phyloP scores from a whole-genome alignment of 257 asterid genomes.

The Cynanchum wilfordii region DNA sequence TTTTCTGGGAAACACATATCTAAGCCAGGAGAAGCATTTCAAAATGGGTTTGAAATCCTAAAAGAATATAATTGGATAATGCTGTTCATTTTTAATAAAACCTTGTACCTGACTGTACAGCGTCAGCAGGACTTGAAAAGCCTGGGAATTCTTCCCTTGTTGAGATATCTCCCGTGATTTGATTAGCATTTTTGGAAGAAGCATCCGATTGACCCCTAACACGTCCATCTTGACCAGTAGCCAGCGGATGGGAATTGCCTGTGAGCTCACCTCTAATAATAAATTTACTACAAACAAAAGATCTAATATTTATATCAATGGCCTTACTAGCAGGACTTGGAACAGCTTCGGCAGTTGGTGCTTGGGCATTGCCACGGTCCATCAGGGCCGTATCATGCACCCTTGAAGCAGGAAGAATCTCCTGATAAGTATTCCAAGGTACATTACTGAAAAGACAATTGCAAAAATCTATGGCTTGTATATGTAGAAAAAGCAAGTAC shows the following conservation, averaged over 20 bases:
- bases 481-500: constrained; percentile 14
- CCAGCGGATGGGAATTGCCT: constrained; percentile 50
- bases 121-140: constrained; percentile 54
- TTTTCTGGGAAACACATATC: neutral
- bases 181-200: constrained; percentile 31
- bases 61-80: neutral
- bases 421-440: constrained; percentile 30
- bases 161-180: constrained; percentile 27
- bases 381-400: constrained; percentile 41
- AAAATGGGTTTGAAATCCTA: neutral
- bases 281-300: constrained; percentile 11
- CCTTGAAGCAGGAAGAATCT: constrained; percentile 36
- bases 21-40: neutral
- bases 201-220: constrained; percentile 35
- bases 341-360: constrained; percentile 37
- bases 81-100: constrained; percentile 1
- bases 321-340: constrained; percentile 65
- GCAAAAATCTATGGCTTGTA: constrained; percentile 9
- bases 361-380: constrained; percentile 45
- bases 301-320: neutral
- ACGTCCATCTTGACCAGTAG: constrained; percentile 35
- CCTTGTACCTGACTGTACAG: constrained; percentile 56
- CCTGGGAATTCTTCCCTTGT: constrained; percentile 63
- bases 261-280: constrained; percentile 14
- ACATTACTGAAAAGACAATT: constrained; percentile 11